Evolutionary conservation across 2,329 filamentous ascomycete species (phyloP), one percentile per base, ranked within the genome.

Genomic region (Penicillium paneum): DNA sequence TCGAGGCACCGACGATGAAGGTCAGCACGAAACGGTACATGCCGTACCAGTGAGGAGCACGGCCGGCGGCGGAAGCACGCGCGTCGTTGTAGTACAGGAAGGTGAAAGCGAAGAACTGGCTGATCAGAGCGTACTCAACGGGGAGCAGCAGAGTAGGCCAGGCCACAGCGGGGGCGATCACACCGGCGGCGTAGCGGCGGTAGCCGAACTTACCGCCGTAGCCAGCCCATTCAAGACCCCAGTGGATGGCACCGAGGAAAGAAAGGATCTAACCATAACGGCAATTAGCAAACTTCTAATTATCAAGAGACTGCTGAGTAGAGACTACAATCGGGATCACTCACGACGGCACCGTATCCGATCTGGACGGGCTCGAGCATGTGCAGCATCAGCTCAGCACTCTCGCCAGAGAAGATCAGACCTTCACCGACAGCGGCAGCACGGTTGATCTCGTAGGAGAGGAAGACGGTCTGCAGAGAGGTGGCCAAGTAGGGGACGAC

Each of bases 1-100:
- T 93, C 59, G 88, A 87, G 40, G 84, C 79, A 36, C 93, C 92
- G 28, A 96, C 92, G 57, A 97, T 82, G 71, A 92, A 93, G 2
- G 93, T 97, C 64, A 97, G 80, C 8, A 96, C 87, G 74, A 96
- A 97, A 32, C 93, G 90, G 78, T 97, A 97, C 46, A 86, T 89
- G 56, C 81, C 82, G 72, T 96, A 97, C 92, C 92, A 97, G 35
- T 79, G 70, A 24, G 92, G 92, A 3, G 88, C 86, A 87, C 89
- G 94, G 61, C 91, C 92, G 38, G 80, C 79, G 48, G 82, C 81
- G 8, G 87, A 82, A 13, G 90, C 90, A 28, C 86, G 82, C 8
- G 88, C 80, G 69, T 97, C 92, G 56, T 86, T 86, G 71, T 93
- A 93, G 79, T 96, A 97, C 56, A 96, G 82, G 63, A 85, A 85